These are phyloP conservation scores for Capronia americana DNA, from an alignment of 2,329 filamentous ascomycete species.

Conservation along the genomic window DNA sequence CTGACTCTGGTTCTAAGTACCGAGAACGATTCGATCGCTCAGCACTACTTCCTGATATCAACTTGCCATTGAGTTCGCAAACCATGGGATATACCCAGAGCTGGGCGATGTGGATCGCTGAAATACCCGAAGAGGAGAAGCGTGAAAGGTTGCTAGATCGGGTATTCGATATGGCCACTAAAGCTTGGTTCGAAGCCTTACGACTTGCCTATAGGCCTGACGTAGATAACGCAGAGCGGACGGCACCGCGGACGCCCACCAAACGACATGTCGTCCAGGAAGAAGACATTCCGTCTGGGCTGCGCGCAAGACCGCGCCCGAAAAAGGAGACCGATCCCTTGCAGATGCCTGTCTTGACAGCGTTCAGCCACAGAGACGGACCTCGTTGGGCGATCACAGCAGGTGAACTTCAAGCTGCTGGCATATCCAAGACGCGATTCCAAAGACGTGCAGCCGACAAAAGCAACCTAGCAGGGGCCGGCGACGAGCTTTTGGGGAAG, in stretches of 20 bases:
- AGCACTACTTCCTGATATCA: conserved; percentile 25
- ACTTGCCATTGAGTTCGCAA: conserved; percentile 29
- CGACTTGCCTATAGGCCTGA: conserved; percentile 29
- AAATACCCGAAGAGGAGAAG: conserved; percentile 29
- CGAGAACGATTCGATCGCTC: conserved; percentile 21
- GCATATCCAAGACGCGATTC: conserved; percentile 29
- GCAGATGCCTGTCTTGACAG: conserved; percentile 22
- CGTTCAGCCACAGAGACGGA: conserved; percentile 19
- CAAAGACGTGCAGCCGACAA: conserved; percentile 22
- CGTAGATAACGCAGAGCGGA: not conserved
- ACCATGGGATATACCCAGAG: conserved; percentile 33
- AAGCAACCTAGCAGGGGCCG: conserved; percentile 18
- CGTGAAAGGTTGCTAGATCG: conserved; percentile 32
- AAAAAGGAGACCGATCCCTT: conserved; percentile 23
- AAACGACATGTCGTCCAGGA: conserved; percentile 3
- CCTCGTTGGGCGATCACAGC: conserved; percentile 30
- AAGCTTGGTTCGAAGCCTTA: conserved; percentile 36
- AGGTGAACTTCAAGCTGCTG: conserved; percentile 35
- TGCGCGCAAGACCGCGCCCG: conserved; percentile 9
- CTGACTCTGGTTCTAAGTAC: conserved; percentile 1
- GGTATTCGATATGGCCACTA: conserved; percentile 32
- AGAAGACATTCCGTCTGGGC: conserved; percentile 6
- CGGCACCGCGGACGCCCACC: not conserved
- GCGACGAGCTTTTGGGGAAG: conserved; percentile 21
- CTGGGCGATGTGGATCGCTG: conserved; percentile 33